Evolutionary conservation across 2,329 filamentous ascomycete species (phyloP), one percentile per base, ranked within the genome.

Genomic region (Colletotrichum simmondsii): DNA sequence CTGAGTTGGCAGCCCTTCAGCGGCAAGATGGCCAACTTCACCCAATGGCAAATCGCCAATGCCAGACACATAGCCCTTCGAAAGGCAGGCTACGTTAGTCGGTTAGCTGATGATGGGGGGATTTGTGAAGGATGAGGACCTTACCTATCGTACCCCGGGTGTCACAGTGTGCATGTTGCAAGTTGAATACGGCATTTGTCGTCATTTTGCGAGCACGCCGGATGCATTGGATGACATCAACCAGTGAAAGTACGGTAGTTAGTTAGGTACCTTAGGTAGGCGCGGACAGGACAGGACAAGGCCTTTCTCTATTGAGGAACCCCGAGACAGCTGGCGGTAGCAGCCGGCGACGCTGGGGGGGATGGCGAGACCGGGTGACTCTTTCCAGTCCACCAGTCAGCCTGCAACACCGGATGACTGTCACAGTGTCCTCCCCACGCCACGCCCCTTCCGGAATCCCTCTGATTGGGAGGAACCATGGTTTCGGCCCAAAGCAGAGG

Each of bases 1-100:
- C 42, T 67, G 65, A 61, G 56, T 22, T 61, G 65, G 56, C 26
- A 67, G 42, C 26, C 32, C 54, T 16, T 60, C 42, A 49, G 57
- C 54, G 28, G 46, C 56, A 32, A 49, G 68, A 32, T 22, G 35
- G n/a, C 35, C 37, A 46, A 12, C 32, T 24, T 28, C 54, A 12
- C 32, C 49, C 7, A 49, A 49, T 49, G 10, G 42, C 4, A 49
- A 49, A 22, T 16, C 42, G 35, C 42, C 19, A 35, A 46, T 14
- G 6, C 22, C 49, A 54, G 30, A 28, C 10, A 30, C 28, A 24
- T 62, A 63, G 14, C n/a, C 30, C 8, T 63, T 49, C 8, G 19
- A 19, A n/a, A 49, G 19, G 42, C 42, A 19, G 19, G 19, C 42
- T 49, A 49, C 19, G 37, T 49, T 49, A 49, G 42, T 22, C 11